These are phyloP conservation scores for Diospyros lotus DNA, from an alignment of 148 eudicot genomes.

Conservation along the genomic window DNA sequence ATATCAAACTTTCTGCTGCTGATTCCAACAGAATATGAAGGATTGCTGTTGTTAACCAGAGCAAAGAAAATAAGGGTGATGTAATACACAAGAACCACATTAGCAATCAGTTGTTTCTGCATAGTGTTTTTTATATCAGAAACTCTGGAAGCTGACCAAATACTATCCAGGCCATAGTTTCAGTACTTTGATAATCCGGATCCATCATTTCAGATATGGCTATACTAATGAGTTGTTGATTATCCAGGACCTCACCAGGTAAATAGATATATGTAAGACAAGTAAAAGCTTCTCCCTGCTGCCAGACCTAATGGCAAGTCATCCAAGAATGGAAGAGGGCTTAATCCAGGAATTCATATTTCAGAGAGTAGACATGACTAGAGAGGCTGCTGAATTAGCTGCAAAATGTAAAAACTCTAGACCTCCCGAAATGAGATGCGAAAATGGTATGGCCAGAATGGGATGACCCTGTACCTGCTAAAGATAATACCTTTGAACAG, in stretches of 20 bases:
- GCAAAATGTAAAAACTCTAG: constrained; percentile 13
- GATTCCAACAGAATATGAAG: constrained; percentile 10
- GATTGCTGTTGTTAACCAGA: neutral
- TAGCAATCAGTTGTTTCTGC: neutral
- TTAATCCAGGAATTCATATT: constrained; percentile 11
- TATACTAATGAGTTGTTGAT: neutral
- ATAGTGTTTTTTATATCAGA: neutral
- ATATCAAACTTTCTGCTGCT: neutral
- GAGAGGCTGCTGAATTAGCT: constrained; percentile 8
- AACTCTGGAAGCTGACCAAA: neutral
- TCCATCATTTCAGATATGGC: neutral
- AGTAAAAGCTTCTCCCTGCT: neutral
- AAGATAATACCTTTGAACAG: constrained; percentile 2
- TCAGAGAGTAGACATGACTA: constrained; percentile 2
- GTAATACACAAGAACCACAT: neutral
- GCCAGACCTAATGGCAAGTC: constrained; percentile 1
- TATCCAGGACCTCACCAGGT: constrained; percentile 19
- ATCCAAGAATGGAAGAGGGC: constrained; percentile 10
- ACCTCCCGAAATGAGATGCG: constrained; percentile 12
- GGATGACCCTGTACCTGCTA: neutral
- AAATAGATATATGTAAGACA: neutral
- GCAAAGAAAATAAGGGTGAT: constrained; percentile 2
- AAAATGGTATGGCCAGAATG: neutral
- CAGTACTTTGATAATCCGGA: constrained; percentile 5
- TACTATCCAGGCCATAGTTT: constrained; percentile 13